These are phyloP conservation scores for Septoria linicola DNA, from an alignment of 2,329 filamentous ascomycete genomes.

Conservation along the genomic window DNA sequence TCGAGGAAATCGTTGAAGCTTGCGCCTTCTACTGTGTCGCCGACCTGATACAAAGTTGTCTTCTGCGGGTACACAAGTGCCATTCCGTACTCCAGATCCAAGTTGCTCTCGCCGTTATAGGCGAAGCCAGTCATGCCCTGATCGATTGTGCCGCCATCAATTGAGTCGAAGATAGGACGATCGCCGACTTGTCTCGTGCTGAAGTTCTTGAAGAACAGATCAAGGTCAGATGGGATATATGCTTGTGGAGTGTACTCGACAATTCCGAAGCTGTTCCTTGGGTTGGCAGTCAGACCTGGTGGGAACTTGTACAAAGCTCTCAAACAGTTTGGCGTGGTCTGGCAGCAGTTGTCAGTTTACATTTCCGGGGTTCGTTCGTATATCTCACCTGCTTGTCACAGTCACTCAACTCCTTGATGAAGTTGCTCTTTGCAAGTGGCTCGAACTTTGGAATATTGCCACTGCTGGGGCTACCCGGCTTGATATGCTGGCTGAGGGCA, in stretches of 20 bases:
- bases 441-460: conserved; percentile 22
- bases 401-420: conserved; percentile 14
- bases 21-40: conserved; percentile 34
- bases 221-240: conserved; percentile 46
- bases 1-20: conserved; percentile 45
- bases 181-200: conserved; percentile 22
- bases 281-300: conserved; percentile 12
- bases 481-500: conserved; percentile 11
- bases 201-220: conserved; percentile 33
- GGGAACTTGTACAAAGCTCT: conserved; percentile 47
- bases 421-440: conserved; percentile 15
- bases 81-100: conserved; percentile 58
- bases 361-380: no score
- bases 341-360: not conserved
- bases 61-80: conserved; percentile 53
- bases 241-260: conserved; percentile 44
- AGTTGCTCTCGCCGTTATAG: conserved; percentile 51
- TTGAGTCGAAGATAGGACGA: conserved; percentile 30
- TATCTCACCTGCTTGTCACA: conserved; percentile 21
- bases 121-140: conserved; percentile 27
- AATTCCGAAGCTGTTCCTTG: conserved; percentile 48
- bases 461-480: conserved; percentile 10
- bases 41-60: conserved; percentile 48
- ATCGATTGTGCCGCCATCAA: conserved; percentile 31
- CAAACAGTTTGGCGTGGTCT: conserved; percentile 46